Percentiles rank a stretch among this genome's conserved stretches.
phyloP scores from a whole-genome alignment of 352 stramenopile genomes.

The Phytophthora hibernalis region DNA sequence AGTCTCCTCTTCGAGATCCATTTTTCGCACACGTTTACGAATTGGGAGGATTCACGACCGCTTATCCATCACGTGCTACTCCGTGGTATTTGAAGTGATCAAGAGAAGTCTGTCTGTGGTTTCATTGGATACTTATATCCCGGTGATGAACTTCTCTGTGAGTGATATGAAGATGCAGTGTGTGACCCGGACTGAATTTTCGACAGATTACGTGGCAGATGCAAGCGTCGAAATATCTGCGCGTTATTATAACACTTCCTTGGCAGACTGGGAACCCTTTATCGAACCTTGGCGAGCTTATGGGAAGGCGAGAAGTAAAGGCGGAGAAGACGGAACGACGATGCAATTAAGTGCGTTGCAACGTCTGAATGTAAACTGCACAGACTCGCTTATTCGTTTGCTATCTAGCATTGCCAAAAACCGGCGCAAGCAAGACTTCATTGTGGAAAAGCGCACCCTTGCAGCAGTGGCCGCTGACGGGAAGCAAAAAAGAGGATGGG shows the following conservation, averaged over 20 bases:
- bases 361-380: slow-evolving; percentile 89
- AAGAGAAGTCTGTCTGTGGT: slow-evolving; percentile 90
- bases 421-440: slow-evolving; percentile 73
- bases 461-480: slow-evolving; percentile 79
- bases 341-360: slow-evolving; percentile 87
- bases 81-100: slow-evolving; percentile 90
- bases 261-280: slow-evolving; percentile 90
- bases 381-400: slow-evolving; percentile 81
- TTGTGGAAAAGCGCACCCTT: slow-evolving; percentile 78
- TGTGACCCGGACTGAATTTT: slow-evolving; percentile 76
- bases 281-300: slow-evolving; percentile 88
- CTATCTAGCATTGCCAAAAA: slow-evolving; percentile 85
- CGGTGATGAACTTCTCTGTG: slow-evolving; percentile 90
- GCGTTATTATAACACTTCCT: slow-evolving; percentile 89
- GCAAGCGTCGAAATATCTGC: slow-evolving; percentile 83
- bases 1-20: slow-evolving; percentile 42
- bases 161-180: slow-evolving; percentile 84
- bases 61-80: slow-evolving; percentile 74
- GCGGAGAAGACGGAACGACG: slow-evolving; percentile 59
- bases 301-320: slow-evolving; percentile 64
- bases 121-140: slow-evolving; percentile 90
- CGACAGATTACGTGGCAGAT: slow-evolving; percentile 67
- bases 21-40: slow-evolving; percentile 75
- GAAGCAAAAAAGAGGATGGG: slow-evolving; percentile 84
- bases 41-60: slow-evolving; percentile 77